Base-by-base conservation (phyloP, 495 filamentous ascomycete species). In the Pyrenopolyporus hunteri region DNA sequence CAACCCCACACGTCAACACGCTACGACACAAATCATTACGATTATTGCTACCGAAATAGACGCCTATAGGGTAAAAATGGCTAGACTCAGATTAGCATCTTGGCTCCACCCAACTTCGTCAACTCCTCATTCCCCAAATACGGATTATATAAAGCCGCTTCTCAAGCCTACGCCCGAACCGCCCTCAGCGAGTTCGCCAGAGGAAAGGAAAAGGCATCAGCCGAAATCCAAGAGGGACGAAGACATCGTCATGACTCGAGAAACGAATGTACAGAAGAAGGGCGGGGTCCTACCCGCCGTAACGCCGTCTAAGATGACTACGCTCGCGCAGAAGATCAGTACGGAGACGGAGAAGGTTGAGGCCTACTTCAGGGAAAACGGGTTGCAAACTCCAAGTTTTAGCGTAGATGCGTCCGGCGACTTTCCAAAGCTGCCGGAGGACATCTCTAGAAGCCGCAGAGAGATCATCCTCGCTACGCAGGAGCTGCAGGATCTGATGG, bases 301-400 rank as follows among this genome's bases (percentile, higher is more conserved):
- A 6, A 50, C 71, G 7, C 57, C 73, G 1, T 74, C 75, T 6
- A 59, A 67, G 32, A 73, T 79, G 69, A 44, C 70, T 14, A 61
- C 42, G n/a, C 61, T 79, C 23, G 74, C 75, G 6, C 59, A 72
- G 53, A 70, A 72, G 56, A 78, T 79, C 33, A 57, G 67, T 31
- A 39, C 51, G 7, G 74, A 76, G n/a, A 74, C 76, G 0, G 70
- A 73, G 45, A 79, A 73, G 53, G 61, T 79, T 19, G 74, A 79
- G 54, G 49, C 70, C 0, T 76, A 77, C 53, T 70, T 79, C 48
- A 62, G 63, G n/a, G 57, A 59, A 6, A 68, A 79, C 35, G 68
- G 70, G 45, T 56, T 78, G 0, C 67, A 66, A 16, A 52, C 67
- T 42, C 73, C 73, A n/a, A 70, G 69, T 55, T 76, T 75, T 39